Base-by-base conservation (phyloP, 2,329 filamentous ascomycete genomes). In the Exophiala xenobiotica region DNA sequence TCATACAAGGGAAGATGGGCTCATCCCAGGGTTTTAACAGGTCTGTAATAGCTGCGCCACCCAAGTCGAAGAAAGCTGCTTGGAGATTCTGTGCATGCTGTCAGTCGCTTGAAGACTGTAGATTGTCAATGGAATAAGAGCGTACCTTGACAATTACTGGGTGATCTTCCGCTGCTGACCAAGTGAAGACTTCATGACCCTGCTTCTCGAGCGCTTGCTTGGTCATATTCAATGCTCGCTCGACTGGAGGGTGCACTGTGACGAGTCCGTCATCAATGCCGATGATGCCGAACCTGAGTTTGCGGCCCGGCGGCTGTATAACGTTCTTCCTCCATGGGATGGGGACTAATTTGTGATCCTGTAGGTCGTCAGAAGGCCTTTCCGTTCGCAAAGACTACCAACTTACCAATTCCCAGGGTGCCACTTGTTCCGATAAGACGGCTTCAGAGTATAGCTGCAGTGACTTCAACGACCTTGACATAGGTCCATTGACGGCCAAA, bases 241-340 rank as follows among this genome's bases (percentile, higher is more conserved):
- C 58, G 22, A 73, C 64, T 1, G 70, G 70, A 2, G 70, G 71
- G 24, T 72, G 67, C 12, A 68, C 66, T 20, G 60, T 64, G 11
- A 68, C 63, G 7, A 65, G 61, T 4, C 66, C 66, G 38, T 74
- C 70, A 23, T 66, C 63, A 46, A 64, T 63, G 16, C 63, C 63
- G 41, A 71, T 63, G n/a, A 72, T 59, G 0, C 69, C 70, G 41
- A 72, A 64, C 20, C 66, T 61, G 14, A 73, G 57, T 46, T 67
- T 70, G 11, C 67, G 63, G 9, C 66, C 65, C 43, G 62, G 62
- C 6, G 67, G 68, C 26, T 67, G 56, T 40, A 69, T 65, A 8
- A 62, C 61, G 31, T 60, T 57, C 42, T 61, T 63, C 50, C 64
- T 64, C 70, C 70, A 72, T 2, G 69, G 69, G n/a, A 71, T 63